These are phyloP conservation scores for Candida sp. DNA, from an alignment of 1,139 yeast genomes.

Conservation along the genomic window DNA sequence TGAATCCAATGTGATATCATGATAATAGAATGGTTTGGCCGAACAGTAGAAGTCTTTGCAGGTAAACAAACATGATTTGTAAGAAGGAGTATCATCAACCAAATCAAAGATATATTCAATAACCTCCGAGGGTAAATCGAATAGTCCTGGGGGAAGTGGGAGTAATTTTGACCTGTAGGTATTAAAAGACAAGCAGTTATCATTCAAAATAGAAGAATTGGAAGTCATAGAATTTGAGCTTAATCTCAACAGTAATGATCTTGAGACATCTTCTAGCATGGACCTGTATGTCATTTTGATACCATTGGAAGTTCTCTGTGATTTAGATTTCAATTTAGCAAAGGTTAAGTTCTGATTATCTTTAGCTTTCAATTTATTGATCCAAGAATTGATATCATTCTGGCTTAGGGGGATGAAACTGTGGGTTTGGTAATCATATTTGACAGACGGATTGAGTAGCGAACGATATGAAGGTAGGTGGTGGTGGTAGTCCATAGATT, in stretches of 20 bases:
- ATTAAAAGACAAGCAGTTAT: not conserved
- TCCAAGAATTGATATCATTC: slow-evolving; percentile 19
- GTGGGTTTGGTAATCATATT: slow-evolving; percentile 43
- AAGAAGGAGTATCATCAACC: slow-evolving; percentile 23
- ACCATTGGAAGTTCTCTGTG: not conserved
- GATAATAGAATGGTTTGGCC: slow-evolving; percentile 55
- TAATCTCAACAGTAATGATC: slow-evolving; percentile 19
- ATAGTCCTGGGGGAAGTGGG: slow-evolving; percentile 12
- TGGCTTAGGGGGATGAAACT: slow-evolving; percentile 35
- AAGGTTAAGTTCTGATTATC: slow-evolving; percentile 1
- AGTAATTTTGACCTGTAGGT: slow-evolving; percentile 3
- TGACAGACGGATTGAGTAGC: slow-evolving; percentile 36
- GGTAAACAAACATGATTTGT: slow-evolving; percentile 44
- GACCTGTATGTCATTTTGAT: slow-evolving; percentile 45
- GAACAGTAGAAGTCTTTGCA: slow-evolving; percentile 46
- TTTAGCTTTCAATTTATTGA: not conserved
- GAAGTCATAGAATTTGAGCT: slow-evolving; percentile 7
- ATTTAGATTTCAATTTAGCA: not conserved
- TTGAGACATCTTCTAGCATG: slow-evolving; percentile 37
- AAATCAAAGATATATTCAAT: slow-evolving; percentile 29
- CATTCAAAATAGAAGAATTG: not conserved
- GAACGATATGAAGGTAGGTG: slow-evolving; percentile 46
- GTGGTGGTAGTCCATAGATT: slow-evolving; percentile 22
- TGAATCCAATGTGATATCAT: slow-evolving; percentile 53
- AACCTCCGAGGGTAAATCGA: slow-evolving; percentile 32